phyloP scores from a whole-genome alignment of 495 filamentous ascomycete species.

The Penicillium lividum region DNA sequence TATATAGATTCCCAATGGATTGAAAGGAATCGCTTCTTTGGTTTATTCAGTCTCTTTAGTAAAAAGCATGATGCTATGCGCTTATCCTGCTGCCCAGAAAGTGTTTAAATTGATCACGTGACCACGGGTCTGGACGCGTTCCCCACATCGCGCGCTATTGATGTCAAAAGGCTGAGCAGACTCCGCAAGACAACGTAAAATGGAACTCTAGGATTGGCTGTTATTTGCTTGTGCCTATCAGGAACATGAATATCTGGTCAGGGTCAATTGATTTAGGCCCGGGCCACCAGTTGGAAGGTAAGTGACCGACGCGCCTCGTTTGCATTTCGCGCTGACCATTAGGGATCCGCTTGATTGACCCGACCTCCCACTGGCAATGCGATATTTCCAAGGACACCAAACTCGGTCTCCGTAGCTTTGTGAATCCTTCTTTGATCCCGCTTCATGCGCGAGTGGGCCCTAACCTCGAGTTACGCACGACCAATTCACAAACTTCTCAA shows the following conservation, averaged over 20 bases:
- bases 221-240: neutral
- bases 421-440: constrained; percentile 50
- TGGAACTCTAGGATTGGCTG: neutral
- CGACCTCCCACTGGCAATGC: constrained; percentile 40
- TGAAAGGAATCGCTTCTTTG: neutral
- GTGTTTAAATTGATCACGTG: neutral
- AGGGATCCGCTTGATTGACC: constrained; percentile 44
- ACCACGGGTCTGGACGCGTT: constrained; percentile 9
- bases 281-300: constrained; percentile 40
- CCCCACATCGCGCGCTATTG: constrained; percentile 11
- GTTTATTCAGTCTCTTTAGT: neutral
- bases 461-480: constrained; percentile 48
- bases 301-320: constrained; percentile 9
- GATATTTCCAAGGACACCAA: constrained; percentile 39
- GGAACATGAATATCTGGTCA: constrained; percentile 44
- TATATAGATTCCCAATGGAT: constrained; percentile 21
- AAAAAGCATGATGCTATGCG: neutral
- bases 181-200: neutral
- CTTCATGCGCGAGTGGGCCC: constrained; percentile 53
- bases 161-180: neutral
- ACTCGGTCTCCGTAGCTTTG: constrained; percentile 44
- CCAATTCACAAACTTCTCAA: constrained; percentile 35
- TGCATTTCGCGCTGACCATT: constrained; percentile 18
- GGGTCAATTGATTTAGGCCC: constrained; percentile 34
- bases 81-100: neutral